Evolutionary conservation across 176 grass and related monocot species (phyloP), one percentile per base, ranked within the genome.

Genomic region (Bothriochloa decipiens): DNA sequence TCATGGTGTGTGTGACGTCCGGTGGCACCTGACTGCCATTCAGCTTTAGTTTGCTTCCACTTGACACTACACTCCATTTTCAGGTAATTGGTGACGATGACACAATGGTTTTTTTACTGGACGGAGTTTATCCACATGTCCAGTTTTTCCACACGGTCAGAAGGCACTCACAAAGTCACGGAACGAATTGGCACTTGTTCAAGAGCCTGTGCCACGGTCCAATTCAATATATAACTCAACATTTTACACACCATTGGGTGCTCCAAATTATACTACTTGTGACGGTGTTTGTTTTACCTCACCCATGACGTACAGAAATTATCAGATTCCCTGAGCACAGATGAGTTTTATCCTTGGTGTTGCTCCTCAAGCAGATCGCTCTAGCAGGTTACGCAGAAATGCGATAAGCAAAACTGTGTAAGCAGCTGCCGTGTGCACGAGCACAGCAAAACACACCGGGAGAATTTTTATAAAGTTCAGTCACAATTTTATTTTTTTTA

Each of bases 81-180:
- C 65, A 37, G 64, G 37, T 53, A 45, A 81, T 20, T 23, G 23
- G 61, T 13, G 61, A 64, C 25, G 79, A 2, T 10, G 79, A 81
- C 65, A 41, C 47, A 27, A 57, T 55, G 17, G 5, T 58, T 58
- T 7, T 4, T 40, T 81, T 81, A 57, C 45, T 27, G 9, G 33
- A 5, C n/a, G 68, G 66, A 58, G 65, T 70, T 81, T 81, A 81
- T 81, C 79, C 79, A 28, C 66, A 57, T 41, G 79, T 11, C 10
- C 55, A 81, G 46, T 23, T 81, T 81, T 70, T 81, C 79, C 79
- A 70, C 65, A 70, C 29, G 47, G 65, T 81, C 46, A 81, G 63
- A 6, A 6, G 20, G 64, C 64, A 81, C 66, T 57, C 45, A 55
- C 36, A 81, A 69, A 70, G 79, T 70, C 32, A 6, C 3, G 32